Conservation (phyloP, 495 filamentous ascomycete genomes). For the Ascobolus immersus region DNA sequence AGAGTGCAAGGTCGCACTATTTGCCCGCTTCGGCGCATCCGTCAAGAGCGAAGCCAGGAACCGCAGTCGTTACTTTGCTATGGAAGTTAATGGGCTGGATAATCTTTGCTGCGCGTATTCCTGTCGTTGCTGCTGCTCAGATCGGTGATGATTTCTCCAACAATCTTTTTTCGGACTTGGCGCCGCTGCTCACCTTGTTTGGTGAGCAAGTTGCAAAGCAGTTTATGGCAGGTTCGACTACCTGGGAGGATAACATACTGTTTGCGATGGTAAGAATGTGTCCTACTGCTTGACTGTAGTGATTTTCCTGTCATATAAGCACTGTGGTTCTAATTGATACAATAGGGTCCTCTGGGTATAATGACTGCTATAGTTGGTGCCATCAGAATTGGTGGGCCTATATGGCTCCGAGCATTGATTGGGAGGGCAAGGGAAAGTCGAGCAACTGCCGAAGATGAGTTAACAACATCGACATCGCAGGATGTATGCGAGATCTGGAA, state of each 20-base stretch:
- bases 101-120: too few species aligned
- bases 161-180: conserved; percentile 10
- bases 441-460: conserved; percentile 11
- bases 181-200: conserved; percentile 10
- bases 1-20: too few species aligned
- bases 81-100: too few species aligned
- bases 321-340: too few species aligned
- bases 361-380: conserved; percentile 28
- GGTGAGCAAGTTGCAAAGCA: conserved; percentile 14
- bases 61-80: too few species aligned
- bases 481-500: conserved; percentile 14
- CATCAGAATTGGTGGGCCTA: conserved; percentile 27
- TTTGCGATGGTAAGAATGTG: conserved; percentile 11
- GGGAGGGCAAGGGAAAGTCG: conserved; percentile 19
- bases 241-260: conserved; percentile 11
- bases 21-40: too few species aligned
- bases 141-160: conserved; percentile 9
- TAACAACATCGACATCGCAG: conserved; percentile 13
- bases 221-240: conserved; percentile 8
- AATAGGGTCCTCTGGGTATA: conserved; percentile 29
- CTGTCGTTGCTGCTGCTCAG: too few species aligned
- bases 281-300: too few species aligned
- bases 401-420: conserved; percentile 27
- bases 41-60: too few species aligned
- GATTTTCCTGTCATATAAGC: too few species aligned